A percentile compares a stretch with the other conserved stretches of the same genome.
Evolutionary conservation across 23 red algal genomes (phyloP).

Genomic region (Gracilaria domingensis): DNA sequence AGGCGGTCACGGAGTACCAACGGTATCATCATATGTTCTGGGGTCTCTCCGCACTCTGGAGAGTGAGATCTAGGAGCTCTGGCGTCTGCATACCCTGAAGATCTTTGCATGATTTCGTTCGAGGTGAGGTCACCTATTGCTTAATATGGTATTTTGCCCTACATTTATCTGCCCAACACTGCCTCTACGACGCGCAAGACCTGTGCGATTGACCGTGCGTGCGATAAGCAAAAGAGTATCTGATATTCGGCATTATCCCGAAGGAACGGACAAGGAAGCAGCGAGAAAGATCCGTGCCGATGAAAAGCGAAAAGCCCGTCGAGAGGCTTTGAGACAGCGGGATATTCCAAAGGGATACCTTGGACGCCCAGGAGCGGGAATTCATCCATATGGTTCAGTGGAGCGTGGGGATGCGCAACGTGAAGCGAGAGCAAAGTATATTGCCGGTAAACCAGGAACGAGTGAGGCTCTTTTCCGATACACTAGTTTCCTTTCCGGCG

Average conservation of each 20-base stretch:
- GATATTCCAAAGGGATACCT: conserved; percentile 36
- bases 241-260: conserved; percentile 41
- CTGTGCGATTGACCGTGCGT: neutral
- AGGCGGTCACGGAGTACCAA: too few relatives aligned
- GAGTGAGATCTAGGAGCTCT: too few relatives aligned
- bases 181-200: neutral
- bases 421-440: conserved; percentile 38
- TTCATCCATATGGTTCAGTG: conserved; percentile 38
- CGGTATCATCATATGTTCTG: too few relatives aligned
- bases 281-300: conserved; percentile 17
- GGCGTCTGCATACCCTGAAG: neutral
- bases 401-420: conserved; percentile 43
- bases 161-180: neutral
- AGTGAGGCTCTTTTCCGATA: conserved; percentile 24
- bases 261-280: conserved; percentile 51
- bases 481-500: conserved; percentile 24
- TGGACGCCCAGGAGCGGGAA: conserved; percentile 40
- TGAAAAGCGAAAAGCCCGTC: conserved; percentile 27
- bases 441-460: conserved; percentile 19
- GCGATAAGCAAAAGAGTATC: conserved; percentile 21
- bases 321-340: neutral
- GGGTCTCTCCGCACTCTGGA: too few relatives aligned
- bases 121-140: neutral
- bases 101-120: neutral
- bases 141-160: neutral